Conservation (phyloP, 129 eudicot species). For the Lactuca sativa region DNA sequence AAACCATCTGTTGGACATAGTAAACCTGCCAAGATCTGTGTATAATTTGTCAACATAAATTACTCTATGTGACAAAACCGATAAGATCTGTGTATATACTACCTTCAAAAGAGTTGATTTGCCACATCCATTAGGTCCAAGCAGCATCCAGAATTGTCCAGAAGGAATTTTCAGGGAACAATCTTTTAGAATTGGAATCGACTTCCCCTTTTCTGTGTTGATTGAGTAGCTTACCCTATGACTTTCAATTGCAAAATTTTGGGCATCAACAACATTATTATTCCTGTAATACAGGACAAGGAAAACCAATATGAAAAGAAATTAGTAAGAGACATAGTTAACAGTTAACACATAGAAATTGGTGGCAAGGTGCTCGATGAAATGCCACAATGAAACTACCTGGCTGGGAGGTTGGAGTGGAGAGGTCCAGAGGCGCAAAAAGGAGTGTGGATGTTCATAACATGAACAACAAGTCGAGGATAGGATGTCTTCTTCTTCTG, state of each 20-base stretch:
- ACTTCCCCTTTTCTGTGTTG: slow-evolving; percentile 41
- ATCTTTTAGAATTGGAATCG: slow-evolving; percentile 54
- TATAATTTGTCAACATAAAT: slow-evolving; percentile 6
- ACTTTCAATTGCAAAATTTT: slow-evolving; percentile 60
- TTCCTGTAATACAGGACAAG: slow-evolving; percentile 19
- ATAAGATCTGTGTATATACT: neutral
- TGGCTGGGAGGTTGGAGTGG: slow-evolving; percentile 32
- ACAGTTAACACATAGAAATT: neutral
- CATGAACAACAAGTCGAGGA: neutral
- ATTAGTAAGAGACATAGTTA: neutral
- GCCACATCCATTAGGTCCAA: slow-evolving; percentile 96
- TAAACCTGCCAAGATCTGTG: slow-evolving; percentile 84
- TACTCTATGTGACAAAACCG: neutral
- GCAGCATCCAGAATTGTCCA: slow-evolving; percentile 96
- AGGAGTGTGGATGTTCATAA: slow-evolving; percentile 35
- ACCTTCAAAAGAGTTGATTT: slow-evolving; percentile 94
- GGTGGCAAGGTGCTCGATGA: slow-evolving; percentile 31
- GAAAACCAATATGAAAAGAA: neutral
- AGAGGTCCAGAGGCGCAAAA: slow-evolving; percentile 31
- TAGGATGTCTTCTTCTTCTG: neutral
- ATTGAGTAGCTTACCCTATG: slow-evolving; percentile 60
- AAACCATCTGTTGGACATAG: slow-evolving; percentile 63
- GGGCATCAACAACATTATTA: slow-evolving; percentile 30
- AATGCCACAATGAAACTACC: slow-evolving; percentile 43
- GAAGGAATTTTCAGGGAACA: slow-evolving; percentile 72